Conservation (phyloP, 345 rosid genomes). For the Erysimum cheiranthoides region DNA sequence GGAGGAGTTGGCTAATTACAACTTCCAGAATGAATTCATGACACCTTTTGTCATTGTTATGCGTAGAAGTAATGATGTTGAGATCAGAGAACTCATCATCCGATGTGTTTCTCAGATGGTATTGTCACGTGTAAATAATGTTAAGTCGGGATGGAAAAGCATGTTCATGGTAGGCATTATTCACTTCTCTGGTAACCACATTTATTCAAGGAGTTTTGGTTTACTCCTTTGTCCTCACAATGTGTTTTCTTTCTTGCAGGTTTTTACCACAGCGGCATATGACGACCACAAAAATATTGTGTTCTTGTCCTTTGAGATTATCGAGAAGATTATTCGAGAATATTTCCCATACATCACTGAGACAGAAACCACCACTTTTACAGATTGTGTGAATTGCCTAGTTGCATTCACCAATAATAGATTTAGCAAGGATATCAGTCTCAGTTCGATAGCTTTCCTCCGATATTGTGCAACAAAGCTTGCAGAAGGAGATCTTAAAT, state of each 20-base stretch:
- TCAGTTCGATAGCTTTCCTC: constrained; percentile 91
- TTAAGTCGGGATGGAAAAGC: constrained; percentile 99
- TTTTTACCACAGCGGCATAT: constrained; percentile 97
- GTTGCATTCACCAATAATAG: constrained; percentile 97
- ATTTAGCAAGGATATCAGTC: constrained; percentile 92
- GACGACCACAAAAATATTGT: constrained; percentile 99
- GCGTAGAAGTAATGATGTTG: constrained; percentile 98
- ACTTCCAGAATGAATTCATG: constrained; percentile 98
- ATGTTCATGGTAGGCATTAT: constrained; percentile 88
- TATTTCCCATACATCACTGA: constrained; percentile 97
- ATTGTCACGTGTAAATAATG: constrained; percentile 92
- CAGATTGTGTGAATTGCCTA: constrained; percentile 97
- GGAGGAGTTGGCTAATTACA: constrained; percentile 97
- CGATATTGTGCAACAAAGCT: constrained; percentile 96
- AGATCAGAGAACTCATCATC: constrained; percentile 95
- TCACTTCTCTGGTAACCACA: constrained; percentile 9
- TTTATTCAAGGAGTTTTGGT: constrained; percentile 17
- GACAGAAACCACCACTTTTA: constrained; percentile 98
- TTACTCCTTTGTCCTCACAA: constrained; percentile 13
- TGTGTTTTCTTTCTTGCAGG: constrained; percentile 57
- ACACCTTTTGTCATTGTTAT: constrained; percentile 98
- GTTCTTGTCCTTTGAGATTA: constrained; percentile 90
- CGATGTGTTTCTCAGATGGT: constrained; percentile 99
- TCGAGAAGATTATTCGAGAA: constrained; percentile 93
- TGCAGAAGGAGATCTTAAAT: constrained; percentile 89